Percentiles rank a stretch among this genome's conserved stretches.
phyloP scores from a whole-genome alignment of 2,329 filamentous ascomycete genomes.

The Cladosporium sp. region DNA sequence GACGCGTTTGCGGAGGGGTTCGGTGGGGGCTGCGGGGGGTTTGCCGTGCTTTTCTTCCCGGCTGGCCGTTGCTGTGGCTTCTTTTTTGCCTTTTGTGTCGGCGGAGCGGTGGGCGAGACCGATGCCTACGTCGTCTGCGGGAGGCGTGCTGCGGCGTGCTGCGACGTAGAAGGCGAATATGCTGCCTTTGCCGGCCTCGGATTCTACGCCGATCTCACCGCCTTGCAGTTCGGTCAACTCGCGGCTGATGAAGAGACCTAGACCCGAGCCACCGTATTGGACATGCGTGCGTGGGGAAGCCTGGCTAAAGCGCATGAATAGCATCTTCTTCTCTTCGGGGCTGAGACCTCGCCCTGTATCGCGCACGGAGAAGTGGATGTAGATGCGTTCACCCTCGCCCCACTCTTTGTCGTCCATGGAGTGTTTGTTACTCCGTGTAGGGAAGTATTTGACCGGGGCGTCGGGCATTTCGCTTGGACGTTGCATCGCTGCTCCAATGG shows the following conservation, averaged over 20 bases:
- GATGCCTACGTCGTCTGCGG: constrained; percentile 23
- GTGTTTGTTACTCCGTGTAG: constrained; percentile 49
- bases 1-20: constrained; percentile 21
- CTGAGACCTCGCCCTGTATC: constrained; percentile 68
- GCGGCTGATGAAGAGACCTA: constrained; percentile 74
- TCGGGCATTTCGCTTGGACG: constrained; percentile 43
- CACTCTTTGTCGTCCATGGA: constrained; percentile 56
- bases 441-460: constrained; percentile 56
- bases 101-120: neutral
- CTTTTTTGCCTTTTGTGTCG: constrained; percentile 5
- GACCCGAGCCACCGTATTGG: constrained; percentile 72
- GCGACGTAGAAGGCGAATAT: constrained; percentile 75
- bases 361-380: constrained; percentile 66
- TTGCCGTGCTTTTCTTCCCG: neutral
- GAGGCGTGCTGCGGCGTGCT: constrained; percentile 51
- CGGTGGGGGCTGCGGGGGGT: neutral
- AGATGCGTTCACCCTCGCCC: constrained; percentile 62
- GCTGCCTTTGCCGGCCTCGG: constrained; percentile 62
- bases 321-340: constrained; percentile 63
- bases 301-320: constrained; percentile 77
- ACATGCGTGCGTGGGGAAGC: constrained; percentile 71
- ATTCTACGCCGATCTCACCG: constrained; percentile 71
- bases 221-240: constrained; percentile 77
- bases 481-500: constrained; percentile 58
- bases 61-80: neutral